Conservation (phyloP, 1,139 yeast genomes). For the Yamadazyma jaroonii region DNA sequence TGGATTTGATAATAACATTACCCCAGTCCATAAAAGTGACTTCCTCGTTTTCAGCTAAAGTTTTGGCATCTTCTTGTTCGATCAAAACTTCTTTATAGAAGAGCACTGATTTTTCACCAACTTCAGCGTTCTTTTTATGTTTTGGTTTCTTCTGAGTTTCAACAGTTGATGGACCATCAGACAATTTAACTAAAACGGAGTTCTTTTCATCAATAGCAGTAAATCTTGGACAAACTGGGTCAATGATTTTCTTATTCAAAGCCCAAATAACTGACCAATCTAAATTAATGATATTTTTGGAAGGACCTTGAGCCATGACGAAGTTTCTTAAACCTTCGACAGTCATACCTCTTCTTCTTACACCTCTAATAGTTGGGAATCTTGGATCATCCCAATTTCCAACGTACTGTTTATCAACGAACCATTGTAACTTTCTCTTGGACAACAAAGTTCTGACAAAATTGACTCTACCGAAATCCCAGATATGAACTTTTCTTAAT, state of each 20-base stretch:
- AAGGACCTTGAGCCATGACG: constrained; percentile 93
- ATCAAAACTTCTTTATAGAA: constrained; percentile 63
- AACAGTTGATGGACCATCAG: constrained; percentile 67
- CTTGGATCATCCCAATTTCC: constrained; percentile 98
- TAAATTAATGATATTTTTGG: constrained; percentile 89
- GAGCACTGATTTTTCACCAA: constrained; percentile 80
- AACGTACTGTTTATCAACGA: constrained; percentile 86
- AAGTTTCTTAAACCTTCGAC: constrained; percentile 94
- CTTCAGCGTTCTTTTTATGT: constrained; percentile 93
- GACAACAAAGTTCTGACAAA: constrained; percentile 91
- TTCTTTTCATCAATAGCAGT: constrained; percentile 67
- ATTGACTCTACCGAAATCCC: constrained; percentile 98
- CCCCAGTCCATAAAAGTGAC: constrained; percentile 99
- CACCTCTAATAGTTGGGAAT: constrained; percentile 98
- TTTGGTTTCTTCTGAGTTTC: constrained; percentile 74
- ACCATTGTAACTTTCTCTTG: constrained; percentile 97
- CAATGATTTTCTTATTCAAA: constrained; percentile 91
- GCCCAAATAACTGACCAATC: constrained; percentile 99
- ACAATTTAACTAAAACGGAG: constrained; percentile 63
- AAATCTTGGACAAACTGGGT: constrained; percentile 94
- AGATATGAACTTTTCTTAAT: constrained; percentile 87
- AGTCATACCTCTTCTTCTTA: constrained; percentile 98
- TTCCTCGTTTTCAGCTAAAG: constrained; percentile 75
- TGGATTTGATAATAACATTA: constrained; percentile 77
- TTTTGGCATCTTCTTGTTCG: constrained; percentile 87